These are phyloP conservation scores for Trifolium pratense DNA, from an alignment of 306 rosid genomes.

Conservation along the genomic window DNA sequence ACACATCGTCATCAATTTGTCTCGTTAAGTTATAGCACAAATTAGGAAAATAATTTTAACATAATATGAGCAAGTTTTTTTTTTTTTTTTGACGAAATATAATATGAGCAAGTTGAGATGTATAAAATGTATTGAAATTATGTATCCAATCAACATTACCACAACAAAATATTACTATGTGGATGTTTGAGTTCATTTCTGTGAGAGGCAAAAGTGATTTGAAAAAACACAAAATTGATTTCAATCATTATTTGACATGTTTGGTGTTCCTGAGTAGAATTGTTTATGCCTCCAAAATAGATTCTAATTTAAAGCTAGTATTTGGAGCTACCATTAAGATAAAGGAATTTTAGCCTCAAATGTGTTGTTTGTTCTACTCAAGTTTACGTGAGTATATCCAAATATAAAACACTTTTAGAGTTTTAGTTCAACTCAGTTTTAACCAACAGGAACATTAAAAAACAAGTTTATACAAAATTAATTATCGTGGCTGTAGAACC, in stretches of 20 bases:
- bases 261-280: too few relatives aligned
- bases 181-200: not conserved
- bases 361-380: too few relatives aligned
- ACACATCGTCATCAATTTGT: constrained; percentile 28
- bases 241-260: too few relatives aligned
- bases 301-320: too few relatives aligned
- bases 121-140: not conserved
- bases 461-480: not conserved
- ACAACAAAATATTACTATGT: constrained; percentile 3
- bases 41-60: constrained; percentile 16
- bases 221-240: too few relatives aligned
- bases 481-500: not conserved
- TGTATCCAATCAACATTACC: constrained; percentile 13
- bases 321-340: too few relatives aligned
- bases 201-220: not conserved
- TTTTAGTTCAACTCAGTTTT: not conserved
- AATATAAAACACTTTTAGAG: not conserved
- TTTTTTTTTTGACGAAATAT: not conserved
- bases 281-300: too few relatives aligned
- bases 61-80: not conserved
- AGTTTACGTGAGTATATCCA: constrained; percentile 3
- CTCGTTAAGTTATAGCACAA: constrained; percentile 6
- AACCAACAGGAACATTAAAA: not conserved
- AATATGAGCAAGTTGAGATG: constrained; percentile 12
- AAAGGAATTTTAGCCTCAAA: too few relatives aligned